phyloP scores from a whole-genome alignment of 2,329 filamentous ascomycete species.

The Lasiodiplodia sp. region DNA sequence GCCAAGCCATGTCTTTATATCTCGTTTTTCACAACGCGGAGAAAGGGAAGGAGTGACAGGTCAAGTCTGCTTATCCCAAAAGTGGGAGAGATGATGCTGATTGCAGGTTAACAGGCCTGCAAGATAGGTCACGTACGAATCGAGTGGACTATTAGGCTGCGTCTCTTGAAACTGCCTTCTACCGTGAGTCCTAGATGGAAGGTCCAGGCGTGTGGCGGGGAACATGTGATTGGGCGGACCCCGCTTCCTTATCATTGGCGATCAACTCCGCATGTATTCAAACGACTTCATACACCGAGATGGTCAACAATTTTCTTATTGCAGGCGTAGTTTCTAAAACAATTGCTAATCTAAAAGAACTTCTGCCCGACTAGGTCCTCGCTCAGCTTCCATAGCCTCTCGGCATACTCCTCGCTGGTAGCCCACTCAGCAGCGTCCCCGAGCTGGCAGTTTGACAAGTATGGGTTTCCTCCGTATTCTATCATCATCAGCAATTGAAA shows the following conservation, averaged over 20 bases:
- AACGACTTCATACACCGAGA: background rate
- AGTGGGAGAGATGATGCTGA: background rate
- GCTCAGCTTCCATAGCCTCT: too few species aligned
- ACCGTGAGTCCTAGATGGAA: background rate
- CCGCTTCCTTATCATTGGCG: conserved; percentile 13
- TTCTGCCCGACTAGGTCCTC: too few species aligned
- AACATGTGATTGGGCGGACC: background rate
- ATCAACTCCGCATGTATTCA: background rate
- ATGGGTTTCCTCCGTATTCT: too few species aligned
- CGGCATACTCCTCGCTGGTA: too few species aligned
- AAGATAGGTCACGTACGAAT: background rate
- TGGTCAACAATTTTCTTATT: too few species aligned
- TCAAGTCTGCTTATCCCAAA: background rate
- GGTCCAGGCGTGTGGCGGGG: background rate
- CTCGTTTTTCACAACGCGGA: background rate
- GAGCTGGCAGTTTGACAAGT: too few species aligned
- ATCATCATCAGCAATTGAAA: too few species aligned
- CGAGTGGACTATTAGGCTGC: background rate
- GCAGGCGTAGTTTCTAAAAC: too few species aligned
- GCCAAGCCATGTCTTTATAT: too few species aligned
- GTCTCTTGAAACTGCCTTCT: too few species aligned
- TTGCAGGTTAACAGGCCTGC: background rate
- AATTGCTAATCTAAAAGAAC: too few species aligned
- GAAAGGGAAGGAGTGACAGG: background rate
- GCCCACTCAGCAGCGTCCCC: too few species aligned